Evolutionary conservation across 2,329 filamentous ascomycete genomes (phyloP).

Genomic region (Aspergillus sp.): DNA sequence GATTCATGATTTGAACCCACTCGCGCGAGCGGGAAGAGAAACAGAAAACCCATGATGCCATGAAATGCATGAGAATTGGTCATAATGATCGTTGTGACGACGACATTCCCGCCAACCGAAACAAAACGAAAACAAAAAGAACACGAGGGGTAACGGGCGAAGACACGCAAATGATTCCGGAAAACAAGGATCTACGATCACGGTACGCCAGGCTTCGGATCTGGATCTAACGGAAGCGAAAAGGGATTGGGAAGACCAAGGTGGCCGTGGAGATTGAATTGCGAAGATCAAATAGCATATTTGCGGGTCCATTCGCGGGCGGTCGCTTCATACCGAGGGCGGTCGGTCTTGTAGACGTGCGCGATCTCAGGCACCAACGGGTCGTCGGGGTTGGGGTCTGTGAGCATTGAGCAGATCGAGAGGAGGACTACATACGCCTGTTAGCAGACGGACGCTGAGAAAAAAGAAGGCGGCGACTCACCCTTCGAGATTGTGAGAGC

Average conservation of each 20-base stretch:
- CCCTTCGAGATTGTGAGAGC: slow-evolving; percentile 98
- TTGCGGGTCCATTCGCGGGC: slow-evolving; percentile 98
- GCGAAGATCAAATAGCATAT: slow-evolving; percentile 76
- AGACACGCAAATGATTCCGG: slow-evolving; percentile 22
- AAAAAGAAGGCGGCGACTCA: slow-evolving; percentile 43
- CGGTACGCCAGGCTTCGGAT: slow-evolving; percentile 38
- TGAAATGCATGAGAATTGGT: slow-evolving; percentile 33
- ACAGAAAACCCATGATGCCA: slow-evolving; percentile 29
- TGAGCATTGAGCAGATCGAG: slow-evolving; percentile 99
- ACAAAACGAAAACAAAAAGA: slow-evolving; percentile 18
- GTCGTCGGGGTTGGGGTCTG: slow-evolving; percentile 98
- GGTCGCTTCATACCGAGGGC: slow-evolving; percentile 90
- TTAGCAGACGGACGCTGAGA: neutral
- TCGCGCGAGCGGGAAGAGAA: slow-evolving; percentile 9
- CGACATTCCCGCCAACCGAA: slow-evolving; percentile 29
- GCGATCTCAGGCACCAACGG: slow-evolving; percentile 98
- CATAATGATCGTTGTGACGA: slow-evolving; percentile 38
- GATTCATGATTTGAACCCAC: slow-evolving; percentile 20
- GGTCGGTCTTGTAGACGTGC: slow-evolving; percentile 99
- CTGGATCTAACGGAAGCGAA: slow-evolving; percentile 31
- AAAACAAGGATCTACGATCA: slow-evolving; percentile 37
- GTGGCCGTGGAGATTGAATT: slow-evolving; percentile 22
- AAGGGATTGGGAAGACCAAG: slow-evolving; percentile 26
- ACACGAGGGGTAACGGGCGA: slow-evolving; percentile 16
- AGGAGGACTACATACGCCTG: slow-evolving; percentile 67